Evolutionary conservation across 148 eudicot species (phyloP).

Genomic region (Diospyros lotus): DNA sequence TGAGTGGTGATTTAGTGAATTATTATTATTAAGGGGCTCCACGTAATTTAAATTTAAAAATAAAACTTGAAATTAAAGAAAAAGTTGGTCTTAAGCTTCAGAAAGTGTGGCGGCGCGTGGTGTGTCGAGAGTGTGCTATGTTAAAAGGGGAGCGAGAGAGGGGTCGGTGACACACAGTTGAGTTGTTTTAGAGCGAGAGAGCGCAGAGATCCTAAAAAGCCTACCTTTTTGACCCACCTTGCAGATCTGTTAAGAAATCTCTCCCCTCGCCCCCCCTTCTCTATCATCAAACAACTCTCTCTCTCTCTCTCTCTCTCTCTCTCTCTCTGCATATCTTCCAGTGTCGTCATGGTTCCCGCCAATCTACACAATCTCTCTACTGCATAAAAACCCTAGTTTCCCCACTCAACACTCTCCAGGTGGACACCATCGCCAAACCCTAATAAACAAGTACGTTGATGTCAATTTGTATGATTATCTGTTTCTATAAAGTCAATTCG

Average conservation of each 20-base stretch:
- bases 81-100: too few relatives aligned
- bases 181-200: constrained; percentile 9
- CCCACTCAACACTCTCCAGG: constrained; percentile 2
- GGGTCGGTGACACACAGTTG: constrained; percentile 12
- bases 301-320: constrained; percentile 15
- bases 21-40: too few relatives aligned
- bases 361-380: constrained; percentile 15
- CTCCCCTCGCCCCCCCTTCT: neutral
- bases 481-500: constrained; percentile 8
- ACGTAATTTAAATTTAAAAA: too few relatives aligned
- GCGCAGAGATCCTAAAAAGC: constrained; percentile 14
- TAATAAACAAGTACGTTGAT: constrained; percentile 2
- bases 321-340: neutral
- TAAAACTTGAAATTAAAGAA: too few relatives aligned
- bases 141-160: neutral
- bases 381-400: constrained; percentile 14
- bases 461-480: constrained; percentile 9
- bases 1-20: too few relatives aligned
- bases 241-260: constrained; percentile 9
- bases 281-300: neutral
- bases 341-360: constrained; percentile 31
- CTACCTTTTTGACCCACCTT: constrained; percentile 18
- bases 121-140: neutral
- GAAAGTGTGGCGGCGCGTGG: neutral
- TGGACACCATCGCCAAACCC: constrained; percentile 2